A percentile compares a stretch with the other conserved stretches of the same genome.
These are phyloP conservation scores for Xylaria sp. DNA, from an alignment of 2,329 filamentous ascomycete species.

Conservation along the genomic window DNA sequence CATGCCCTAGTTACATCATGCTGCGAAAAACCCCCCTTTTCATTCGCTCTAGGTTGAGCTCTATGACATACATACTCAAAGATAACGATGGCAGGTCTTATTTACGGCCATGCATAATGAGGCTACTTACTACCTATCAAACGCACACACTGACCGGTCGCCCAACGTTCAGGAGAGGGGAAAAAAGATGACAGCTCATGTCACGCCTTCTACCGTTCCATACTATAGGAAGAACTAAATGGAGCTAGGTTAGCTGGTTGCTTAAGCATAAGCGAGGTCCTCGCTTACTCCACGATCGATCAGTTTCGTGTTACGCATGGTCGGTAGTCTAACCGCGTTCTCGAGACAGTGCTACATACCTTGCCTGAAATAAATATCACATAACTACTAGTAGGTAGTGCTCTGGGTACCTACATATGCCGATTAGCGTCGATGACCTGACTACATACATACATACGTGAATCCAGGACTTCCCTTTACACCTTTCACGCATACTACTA, in stretches of 20 bases:
- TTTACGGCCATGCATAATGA: not conserved
- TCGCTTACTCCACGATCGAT: not conserved
- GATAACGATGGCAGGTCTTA: not conserved
- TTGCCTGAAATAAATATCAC: too few species aligned
- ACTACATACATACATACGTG: too few species aligned
- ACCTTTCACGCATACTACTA: too few species aligned
- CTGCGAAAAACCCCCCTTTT: not conserved
- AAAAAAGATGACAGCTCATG: constrained; percentile 1
- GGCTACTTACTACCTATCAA: not conserved
- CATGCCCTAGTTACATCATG: not conserved
- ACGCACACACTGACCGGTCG: not conserved
- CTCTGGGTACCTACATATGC: too few species aligned
- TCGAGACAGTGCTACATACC: too few species aligned
- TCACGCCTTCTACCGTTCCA: not conserved
- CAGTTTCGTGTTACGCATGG: too few species aligned
- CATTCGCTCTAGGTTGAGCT: not conserved
- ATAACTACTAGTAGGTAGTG: too few species aligned
- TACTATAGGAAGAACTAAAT: not conserved
- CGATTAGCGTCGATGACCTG: too few species aligned
- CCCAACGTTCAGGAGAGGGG: not conserved
- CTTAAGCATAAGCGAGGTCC: not conserved
- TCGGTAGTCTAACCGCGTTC: too few species aligned
- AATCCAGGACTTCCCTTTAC: too few species aligned
- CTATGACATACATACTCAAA: not conserved
- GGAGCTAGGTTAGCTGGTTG: too few species aligned